These are phyloP conservation scores for Verticillium tricorpus DNA, from an alignment of 2,329 filamentous ascomycete genomes.

Conservation along the genomic window DNA sequence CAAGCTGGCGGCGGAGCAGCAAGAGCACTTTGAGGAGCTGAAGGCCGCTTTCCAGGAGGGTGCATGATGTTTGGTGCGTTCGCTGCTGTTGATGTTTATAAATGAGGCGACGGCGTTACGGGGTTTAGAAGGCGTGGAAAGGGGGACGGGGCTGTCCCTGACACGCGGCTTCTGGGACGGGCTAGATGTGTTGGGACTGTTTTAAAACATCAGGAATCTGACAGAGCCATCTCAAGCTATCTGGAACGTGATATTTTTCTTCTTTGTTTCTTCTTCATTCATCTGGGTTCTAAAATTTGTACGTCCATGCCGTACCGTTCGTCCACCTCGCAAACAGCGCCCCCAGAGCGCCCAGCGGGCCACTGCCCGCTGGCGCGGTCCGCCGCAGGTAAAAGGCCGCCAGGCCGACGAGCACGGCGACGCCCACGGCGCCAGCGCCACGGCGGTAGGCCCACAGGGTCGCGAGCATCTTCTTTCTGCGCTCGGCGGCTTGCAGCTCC, in stretches of 20 bases:
- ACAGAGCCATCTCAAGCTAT: not conserved
- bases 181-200: not conserved
- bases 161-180: not conserved
- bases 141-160: not conserved
- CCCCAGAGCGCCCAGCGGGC: constrained; percentile 11
- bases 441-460: constrained; percentile 61
- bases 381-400: constrained; percentile 65
- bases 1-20: constrained; percentile 70
- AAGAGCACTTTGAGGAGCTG: constrained; percentile 66
- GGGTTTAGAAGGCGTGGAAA: not conserved
- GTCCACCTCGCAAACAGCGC: constrained; percentile 13
- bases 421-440: constrained; percentile 55
- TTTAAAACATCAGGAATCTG: not conserved
- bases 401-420: constrained; percentile 63
- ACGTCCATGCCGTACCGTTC: constrained; percentile 8
- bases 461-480: constrained; percentile 42
- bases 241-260: not conserved
- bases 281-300: constrained; percentile 6
- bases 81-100: not conserved
- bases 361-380: constrained; percentile 22
- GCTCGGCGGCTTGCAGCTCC: constrained; percentile 66
- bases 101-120: not conserved
- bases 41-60: constrained; percentile 54
- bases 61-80: constrained; percentile 8
- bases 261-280: not conserved